Conservation (phyloP, 805 yeast genomes). For the Candida khao-thaluensis region DNA sequence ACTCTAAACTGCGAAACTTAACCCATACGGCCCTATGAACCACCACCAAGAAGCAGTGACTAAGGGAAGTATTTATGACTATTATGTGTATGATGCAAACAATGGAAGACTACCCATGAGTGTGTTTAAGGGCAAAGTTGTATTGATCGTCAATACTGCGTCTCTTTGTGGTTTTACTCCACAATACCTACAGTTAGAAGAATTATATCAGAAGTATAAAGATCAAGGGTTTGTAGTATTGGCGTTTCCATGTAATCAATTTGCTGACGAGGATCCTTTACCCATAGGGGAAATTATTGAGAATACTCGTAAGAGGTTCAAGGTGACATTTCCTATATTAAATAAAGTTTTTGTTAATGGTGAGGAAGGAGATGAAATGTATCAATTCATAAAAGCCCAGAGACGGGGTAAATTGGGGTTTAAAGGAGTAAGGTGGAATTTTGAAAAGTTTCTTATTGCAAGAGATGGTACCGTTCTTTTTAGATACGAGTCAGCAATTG, state of each 20-base stretch:
- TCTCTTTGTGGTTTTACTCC: conserved; percentile 77
- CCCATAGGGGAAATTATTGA: conserved; percentile 37
- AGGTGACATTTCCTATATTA: conserved; percentile 40
- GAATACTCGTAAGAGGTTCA: conserved; percentile 22
- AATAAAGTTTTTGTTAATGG: conserved; percentile 40
- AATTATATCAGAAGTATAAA: conserved; percentile 61
- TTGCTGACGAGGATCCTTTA: conserved; percentile 78
- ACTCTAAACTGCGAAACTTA: neutral
- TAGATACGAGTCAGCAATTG: conserved; percentile 62
- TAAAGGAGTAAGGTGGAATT: conserved; percentile 67
- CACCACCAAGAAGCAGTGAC: too few species aligned
- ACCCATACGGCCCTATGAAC: too few species aligned
- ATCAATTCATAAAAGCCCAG: conserved; percentile 26
- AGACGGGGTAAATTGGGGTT: conserved; percentile 35
- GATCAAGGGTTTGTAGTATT: conserved; percentile 63
- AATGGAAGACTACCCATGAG: conserved; percentile 60
- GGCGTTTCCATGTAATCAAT: conserved; percentile 93
- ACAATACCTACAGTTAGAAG: conserved; percentile 73
- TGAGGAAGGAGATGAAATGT: conserved; percentile 27
- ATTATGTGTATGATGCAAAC: conserved; percentile 59
- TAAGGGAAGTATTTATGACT: conserved; percentile 70
- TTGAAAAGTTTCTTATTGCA: conserved; percentile 68
- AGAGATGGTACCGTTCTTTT: conserved; percentile 55
- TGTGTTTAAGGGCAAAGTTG: conserved; percentile 74
- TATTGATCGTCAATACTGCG: conserved; percentile 83